Base-by-base conservation (phyloP, 495 filamentous ascomycete species). In the Aspergillus sparsus region DNA sequence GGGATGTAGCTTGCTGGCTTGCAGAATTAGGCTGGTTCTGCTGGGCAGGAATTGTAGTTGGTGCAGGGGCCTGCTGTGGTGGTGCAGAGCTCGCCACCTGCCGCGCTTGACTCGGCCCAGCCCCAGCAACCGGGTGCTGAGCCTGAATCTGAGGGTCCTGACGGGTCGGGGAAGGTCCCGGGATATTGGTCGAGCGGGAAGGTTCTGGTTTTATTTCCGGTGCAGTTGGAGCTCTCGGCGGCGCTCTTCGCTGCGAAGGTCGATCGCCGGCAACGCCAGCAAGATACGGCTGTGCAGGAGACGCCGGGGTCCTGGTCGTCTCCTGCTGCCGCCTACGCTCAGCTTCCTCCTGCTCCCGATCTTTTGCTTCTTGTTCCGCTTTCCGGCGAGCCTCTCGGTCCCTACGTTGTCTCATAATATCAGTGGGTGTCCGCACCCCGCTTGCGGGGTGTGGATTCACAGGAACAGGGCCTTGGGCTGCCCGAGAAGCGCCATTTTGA, bases 331-430 rank as follows among this genome's bases (percentile, higher is more conserved):
- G 77, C 55, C 80, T 66, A 58, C 68, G 63, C 61, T 82, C 82
- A 62, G 85, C 77, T 45, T 83, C 80, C 60, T 87, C 82, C 42
- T 66, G 81, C 77, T 79, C 73, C 37, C 64, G 65, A 39, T 76
- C 75, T 15, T 63, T 70, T n/a, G 74, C 78, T 36, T 82, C 77
- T 34, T 83, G 79, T 64, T 88, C 85, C 16, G 85, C 85, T 65
- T 81, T 83, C 53, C 78, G 81, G 55, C 84, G 76, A 16, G 87
- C 88, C 69, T 92, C 88, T 39, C 88, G 82, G 60, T 83, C 83
- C 52, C 73, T 73, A 55, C 89, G 85, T 64, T 89, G 83, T 65
- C 85, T 82, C 89, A 92, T 91, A 45, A 93, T 89, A 64, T 89
- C 84, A 33, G 85, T 85, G 27, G 89, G 89, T 39, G 80, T 83